Percentiles rank a stretch among this genome's conserved stretches.
Evolutionary conservation across 2,329 filamentous ascomycete species (phyloP).

Genomic region (Septoria petroselini): DNA sequence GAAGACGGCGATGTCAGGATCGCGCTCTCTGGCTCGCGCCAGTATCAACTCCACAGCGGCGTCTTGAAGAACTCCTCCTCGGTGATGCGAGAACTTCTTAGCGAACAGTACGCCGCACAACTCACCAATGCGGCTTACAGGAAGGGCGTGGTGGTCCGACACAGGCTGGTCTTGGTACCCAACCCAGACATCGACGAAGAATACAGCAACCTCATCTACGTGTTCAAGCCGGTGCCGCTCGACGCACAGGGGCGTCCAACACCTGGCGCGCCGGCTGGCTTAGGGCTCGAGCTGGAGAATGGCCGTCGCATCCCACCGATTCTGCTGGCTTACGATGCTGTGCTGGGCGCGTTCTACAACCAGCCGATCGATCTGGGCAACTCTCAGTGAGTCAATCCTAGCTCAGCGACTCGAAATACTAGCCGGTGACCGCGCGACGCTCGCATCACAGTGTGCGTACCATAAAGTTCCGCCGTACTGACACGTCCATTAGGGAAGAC

Average conservation of each 20-base stretch:
- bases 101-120: slow-evolving; percentile 28
- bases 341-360: slow-evolving; percentile 50
- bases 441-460: too few species aligned
- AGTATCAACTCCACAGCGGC: slow-evolving; percentile 42
- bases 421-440: neutral
- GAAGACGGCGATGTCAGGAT: slow-evolving; percentile 43
- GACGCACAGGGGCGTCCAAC: slow-evolving; percentile 24
- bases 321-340: slow-evolving; percentile 41
- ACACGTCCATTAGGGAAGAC: slow-evolving; percentile 23
- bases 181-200: slow-evolving; percentile 19
- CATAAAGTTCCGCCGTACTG: too few species aligned
- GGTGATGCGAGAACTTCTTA: slow-evolving; percentile 27
- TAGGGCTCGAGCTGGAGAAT: slow-evolving; percentile 28
- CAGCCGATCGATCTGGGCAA: slow-evolving; percentile 43
- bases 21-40: slow-evolving; percentile 37
- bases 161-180: slow-evolving; percentile 27
- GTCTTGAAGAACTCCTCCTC: slow-evolving; percentile 34
- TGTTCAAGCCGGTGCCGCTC: slow-evolving; percentile 20
- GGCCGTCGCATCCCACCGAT: slow-evolving; percentile 20
- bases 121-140: slow-evolving; percentile 35
- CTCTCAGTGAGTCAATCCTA: slow-evolving; percentile 22
- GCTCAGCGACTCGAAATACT: too few species aligned
- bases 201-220: slow-evolving; percentile 12
- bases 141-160: slow-evolving; percentile 24
- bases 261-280: slow-evolving; percentile 5